Conservation (phyloP, 768 basidiomycete species). For the Lactarius psammicola region DNA sequence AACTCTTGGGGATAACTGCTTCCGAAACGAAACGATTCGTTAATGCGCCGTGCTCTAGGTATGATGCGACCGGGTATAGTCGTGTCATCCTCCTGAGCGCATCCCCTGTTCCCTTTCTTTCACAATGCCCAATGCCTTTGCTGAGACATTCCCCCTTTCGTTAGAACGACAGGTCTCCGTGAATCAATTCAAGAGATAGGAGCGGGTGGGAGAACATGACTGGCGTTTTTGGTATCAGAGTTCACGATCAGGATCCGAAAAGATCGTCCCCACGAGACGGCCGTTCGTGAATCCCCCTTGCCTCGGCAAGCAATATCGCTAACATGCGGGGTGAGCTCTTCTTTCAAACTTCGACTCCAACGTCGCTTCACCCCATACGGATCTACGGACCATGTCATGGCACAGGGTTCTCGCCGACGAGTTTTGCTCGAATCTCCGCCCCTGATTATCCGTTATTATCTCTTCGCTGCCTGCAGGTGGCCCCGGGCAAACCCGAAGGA, state of each 20-base stretch:
- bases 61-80: constrained; percentile 12
- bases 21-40: neutral
- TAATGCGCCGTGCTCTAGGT: constrained; percentile 9
- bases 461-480: constrained; percentile 1
- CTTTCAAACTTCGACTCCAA: neutral
- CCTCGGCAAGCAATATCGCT: neutral
- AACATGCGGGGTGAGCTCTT: neutral
- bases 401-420: neutral
- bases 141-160: constrained; percentile 1
- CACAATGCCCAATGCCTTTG: constrained; percentile 2
- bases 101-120: neutral
- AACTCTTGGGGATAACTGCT: neutral
- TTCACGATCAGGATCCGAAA: constrained; percentile 21
- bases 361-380: neutral
- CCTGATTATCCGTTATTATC: constrained; percentile 3
- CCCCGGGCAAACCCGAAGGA: constrained; percentile 21
- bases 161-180: constrained; percentile 12
- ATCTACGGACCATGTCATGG: constrained; percentile 16
- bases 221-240: constrained; percentile 16
- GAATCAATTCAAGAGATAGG: constrained; percentile 11
- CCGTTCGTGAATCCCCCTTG: constrained; percentile 1
- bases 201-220: neutral
- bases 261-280: constrained; percentile 3
- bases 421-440: neutral
- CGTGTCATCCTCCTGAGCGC: neutral